A percentile compares a stretch with the other conserved stretches of the same genome.
Evolutionary conservation across 2,329 filamentous ascomycete species (phyloP).

Genomic region (Calycina herbarum): DNA sequence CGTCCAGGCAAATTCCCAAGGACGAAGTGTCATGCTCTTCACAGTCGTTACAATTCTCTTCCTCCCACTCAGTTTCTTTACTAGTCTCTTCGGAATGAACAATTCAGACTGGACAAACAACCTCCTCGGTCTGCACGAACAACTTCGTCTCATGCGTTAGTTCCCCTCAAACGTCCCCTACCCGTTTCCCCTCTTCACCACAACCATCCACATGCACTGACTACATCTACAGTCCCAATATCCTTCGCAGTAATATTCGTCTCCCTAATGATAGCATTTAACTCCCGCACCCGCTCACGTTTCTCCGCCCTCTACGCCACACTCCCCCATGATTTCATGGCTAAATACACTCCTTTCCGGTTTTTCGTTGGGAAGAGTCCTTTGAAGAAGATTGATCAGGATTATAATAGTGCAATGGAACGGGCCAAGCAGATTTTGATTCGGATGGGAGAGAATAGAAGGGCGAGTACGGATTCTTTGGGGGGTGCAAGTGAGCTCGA

Average conservation of each 20-base stretch:
- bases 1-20: conserved; percentile 44
- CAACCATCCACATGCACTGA: too few relatives aligned
- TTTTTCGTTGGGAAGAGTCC: not conserved
- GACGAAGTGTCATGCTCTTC: conserved; percentile 47
- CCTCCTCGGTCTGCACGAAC: conserved; percentile 17
- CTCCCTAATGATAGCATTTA: conserved; percentile 1
- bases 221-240: not conserved
- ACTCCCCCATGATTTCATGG: conserved; percentile 18
- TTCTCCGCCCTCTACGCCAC: conserved; percentile 18
- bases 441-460: not conserved
- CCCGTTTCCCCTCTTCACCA: conserved; percentile 15
- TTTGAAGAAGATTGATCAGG: not conserved
- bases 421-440: not conserved
- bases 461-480: not conserved
- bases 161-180: conserved; percentile 4
- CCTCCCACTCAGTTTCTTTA: conserved; percentile 42
- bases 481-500: not conserved
- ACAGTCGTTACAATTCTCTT: conserved; percentile 50
- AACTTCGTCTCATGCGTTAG: conserved; percentile 21
- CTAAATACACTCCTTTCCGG: not conserved
- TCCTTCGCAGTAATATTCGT: not conserved
- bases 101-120: conserved; percentile 14
- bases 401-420: not conserved
- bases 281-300: not conserved
- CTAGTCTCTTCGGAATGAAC: conserved; percentile 45